A percentile compares a stretch with the other conserved stretches of the same genome.
phyloP scores from a whole-genome alignment of 768 basidiomycete species.

The Suillus weaverae region DNA sequence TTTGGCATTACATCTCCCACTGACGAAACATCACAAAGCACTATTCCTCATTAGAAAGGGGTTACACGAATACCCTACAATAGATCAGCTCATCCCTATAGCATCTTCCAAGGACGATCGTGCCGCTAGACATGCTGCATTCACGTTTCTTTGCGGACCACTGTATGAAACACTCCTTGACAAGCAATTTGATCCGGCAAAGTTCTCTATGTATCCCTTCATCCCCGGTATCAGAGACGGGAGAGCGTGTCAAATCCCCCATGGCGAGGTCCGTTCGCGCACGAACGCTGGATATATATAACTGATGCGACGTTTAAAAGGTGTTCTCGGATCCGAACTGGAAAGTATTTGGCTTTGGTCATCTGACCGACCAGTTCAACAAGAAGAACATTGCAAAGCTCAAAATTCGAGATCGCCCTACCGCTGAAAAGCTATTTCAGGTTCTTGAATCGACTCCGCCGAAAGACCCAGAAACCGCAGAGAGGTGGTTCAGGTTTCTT shows the following conservation, averaged over 20 bases:
- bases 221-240: slow-evolving; percentile 55
- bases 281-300: no score
- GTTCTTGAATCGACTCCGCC: slow-evolving; percentile 59
- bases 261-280: neutral
- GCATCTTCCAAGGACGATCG: slow-evolving; percentile 27
- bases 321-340: slow-evolving; percentile 67
- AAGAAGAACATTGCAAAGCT: slow-evolving; percentile 53
- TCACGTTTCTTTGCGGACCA: slow-evolving; percentile 49
- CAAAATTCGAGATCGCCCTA: slow-evolving; percentile 65
- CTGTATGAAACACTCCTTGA: neutral
- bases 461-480: slow-evolving; percentile 46
- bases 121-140: slow-evolving; percentile 49
- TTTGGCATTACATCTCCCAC: neutral
- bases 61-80: neutral
- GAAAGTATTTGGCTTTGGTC: slow-evolving; percentile 66
- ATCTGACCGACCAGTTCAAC: slow-evolving; percentile 49
- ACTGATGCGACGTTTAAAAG: slow-evolving; percentile 32
- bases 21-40: neutral
- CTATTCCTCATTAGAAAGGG: neutral
- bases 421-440: slow-evolving; percentile 52
- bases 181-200: slow-evolving; percentile 34
- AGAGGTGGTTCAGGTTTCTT: slow-evolving; percentile 61
- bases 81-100: neutral
- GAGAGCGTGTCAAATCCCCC: neutral
- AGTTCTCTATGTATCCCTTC: slow-evolving; percentile 60